phyloP scores from a whole-genome alignment of 345 rosid species.

The Sonneratia caseolaris region DNA sequence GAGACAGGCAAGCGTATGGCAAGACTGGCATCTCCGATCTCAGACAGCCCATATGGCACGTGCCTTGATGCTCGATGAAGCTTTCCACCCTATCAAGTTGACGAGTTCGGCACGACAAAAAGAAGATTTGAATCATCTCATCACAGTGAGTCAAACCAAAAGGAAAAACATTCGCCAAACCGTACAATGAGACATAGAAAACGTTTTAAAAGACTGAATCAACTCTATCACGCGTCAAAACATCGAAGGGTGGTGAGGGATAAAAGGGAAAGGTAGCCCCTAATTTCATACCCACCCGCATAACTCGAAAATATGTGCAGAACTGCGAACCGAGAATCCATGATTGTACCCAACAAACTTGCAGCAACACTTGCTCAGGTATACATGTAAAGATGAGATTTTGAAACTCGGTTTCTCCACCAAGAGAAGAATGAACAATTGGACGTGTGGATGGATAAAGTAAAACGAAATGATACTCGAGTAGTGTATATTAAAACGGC shows the following conservation, averaged over 20 bases:
- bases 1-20: conserved; percentile 43
- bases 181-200: too few relatives aligned
- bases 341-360: too few relatives aligned
- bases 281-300: too few relatives aligned
- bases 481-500: neutral
- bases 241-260: too few relatives aligned
- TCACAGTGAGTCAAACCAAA: neutral
- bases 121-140: neutral
- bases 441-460: neutral
- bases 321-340: too few relatives aligned
- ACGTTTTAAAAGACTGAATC: too few relatives aligned
- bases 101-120: neutral
- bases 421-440: neutral
- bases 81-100: conserved; percentile 63
- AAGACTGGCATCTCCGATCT: conserved; percentile 30
- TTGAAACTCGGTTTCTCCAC: neutral
- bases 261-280: too few relatives aligned
- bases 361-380: too few relatives aligned
- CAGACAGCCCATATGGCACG: conserved; percentile 55
- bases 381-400: too few relatives aligned
- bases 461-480: neutral
- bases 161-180: neutral
- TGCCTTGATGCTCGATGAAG: conserved; percentile 92
- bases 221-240: too few relatives aligned
- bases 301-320: too few relatives aligned